phyloP scores from a whole-genome alignment of 2,329 filamentous ascomycete species.

The Lomentospora prolificans region DNA sequence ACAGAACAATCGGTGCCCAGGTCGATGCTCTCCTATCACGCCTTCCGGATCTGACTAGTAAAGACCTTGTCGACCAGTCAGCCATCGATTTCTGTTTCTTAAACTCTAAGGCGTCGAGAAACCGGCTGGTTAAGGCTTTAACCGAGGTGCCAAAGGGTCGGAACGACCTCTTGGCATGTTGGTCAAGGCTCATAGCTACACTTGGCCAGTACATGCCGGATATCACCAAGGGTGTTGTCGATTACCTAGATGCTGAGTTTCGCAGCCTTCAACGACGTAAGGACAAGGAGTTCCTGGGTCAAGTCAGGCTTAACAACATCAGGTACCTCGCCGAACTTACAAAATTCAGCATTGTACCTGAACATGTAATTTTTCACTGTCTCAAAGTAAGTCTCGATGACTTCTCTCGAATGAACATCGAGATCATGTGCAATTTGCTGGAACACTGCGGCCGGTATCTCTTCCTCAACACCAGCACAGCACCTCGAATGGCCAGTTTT shows the following conservation, averaged over 20 bases:
- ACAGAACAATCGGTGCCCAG: constrained; percentile 95
- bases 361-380: constrained; percentile 98
- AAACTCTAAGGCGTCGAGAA: constrained; percentile 95
- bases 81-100: constrained; percentile 97
- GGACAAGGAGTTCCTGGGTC: constrained; percentile 92
- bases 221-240: constrained; percentile 81
- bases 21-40: constrained; percentile 83
- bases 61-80: constrained; percentile 83
- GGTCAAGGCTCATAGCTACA: constrained; percentile 87
- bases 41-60: constrained; percentile 83
- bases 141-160: constrained; percentile 93
- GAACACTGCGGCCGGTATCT: constrained; percentile 96
- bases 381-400: constrained; percentile 96
- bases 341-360: constrained; percentile 95
- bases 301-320: constrained; percentile 87
- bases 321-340: constrained; percentile 96
- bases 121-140: constrained; percentile 82
- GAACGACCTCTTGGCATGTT: constrained; percentile 80
- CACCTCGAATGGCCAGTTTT: constrained; percentile 87
- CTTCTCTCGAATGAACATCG: constrained; percentile 97
- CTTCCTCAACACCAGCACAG: constrained; percentile 83
- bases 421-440: constrained; percentile 91
- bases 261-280: constrained; percentile 93
- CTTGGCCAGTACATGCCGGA: constrained; percentile 91
- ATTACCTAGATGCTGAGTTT: constrained; percentile 93